Evolutionary conservation across 164 flowering plant species (phyloP), one percentile per base, ranked within the genome.

Genomic region (Hamamelis virginiana): DNA sequence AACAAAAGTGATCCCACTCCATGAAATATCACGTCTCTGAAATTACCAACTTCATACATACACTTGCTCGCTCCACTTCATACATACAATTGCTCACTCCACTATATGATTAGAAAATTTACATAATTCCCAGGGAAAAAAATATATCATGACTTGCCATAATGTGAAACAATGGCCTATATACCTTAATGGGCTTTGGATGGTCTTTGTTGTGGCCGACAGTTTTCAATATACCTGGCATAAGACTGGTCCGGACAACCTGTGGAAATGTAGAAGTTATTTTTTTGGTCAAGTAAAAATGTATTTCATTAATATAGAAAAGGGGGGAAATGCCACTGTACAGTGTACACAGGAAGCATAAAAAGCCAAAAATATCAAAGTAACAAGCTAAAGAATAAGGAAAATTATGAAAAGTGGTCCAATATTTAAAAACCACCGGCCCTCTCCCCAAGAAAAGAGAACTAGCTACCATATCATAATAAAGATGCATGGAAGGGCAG

Each of bases 141-240:
- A 44, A 8, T 8, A 15, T 26, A 11, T 51, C n/a, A 50, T 3
- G 5, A 48, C 13, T 1, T 13, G 11, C 57, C 45, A 50, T 19
- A 65, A 65, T 51, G n/a, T 18, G 11, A 21, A 50, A 50, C 50
- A 18, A 53, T 63, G 23, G 52, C 53, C n/a, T 12, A 16, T 1
- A 38, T 81, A 94, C 98, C 94, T 89, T 91, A 59, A 94, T 88
- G 55, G 98, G 98, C 76, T 91, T 94, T 18, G 93, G 91, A 70
- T 91, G 97, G 76, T 90, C 90, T 77, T 89, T 94, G 75, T 91
- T 92, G 71, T 88, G 91, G 65, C 86, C 90, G 68, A 88, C 78
- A 38, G 94, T 87, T 82, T 88, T 94, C 77, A 94, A 73, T 43
- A 91, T 74, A 9, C 98, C 98, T 12, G 98, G 86, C 95, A 91